Base-by-base conservation (phyloP, 2,329 filamentous ascomycete genomes). In the Rhexocercosporidium sp. region DNA sequence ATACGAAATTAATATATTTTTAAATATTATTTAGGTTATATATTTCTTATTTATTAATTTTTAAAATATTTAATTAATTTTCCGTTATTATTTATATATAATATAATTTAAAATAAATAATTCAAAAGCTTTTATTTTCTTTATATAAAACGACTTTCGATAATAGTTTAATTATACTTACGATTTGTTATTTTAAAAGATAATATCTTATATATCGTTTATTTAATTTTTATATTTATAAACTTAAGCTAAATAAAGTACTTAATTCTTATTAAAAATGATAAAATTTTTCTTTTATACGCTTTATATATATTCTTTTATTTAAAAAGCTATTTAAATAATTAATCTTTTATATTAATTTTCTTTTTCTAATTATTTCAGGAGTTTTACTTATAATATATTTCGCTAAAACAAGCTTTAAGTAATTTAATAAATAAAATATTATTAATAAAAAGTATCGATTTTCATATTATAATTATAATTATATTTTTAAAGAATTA, bases 121-220 rank as follows among this genome's bases (percentile, higher is more conserved):
- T 9, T 29, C 20, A 11, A 11, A 53, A 3, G 27, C 1, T 3
- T 16, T 16, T 14, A 4, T 53, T 11, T 27, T 53, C 4, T 11
- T 11, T 11, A 14, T 29, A n/a, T 14, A 53, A 12, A 25, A 53
- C n/a, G 25, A 20, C 20, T 14, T 53, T 29, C 14, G 6, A 53
- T 53, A 27, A 53, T 25, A 53, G 20, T 20, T 20, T 14, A 3
- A 14, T 18, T 25, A 18, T 47, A 60, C 53, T 61, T 41, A 70
- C 14, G 54, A 66, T 27, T 70, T 57, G 25, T 70, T 54, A 39
- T 16, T 64, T 56, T 49, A 69, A 16, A 66, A 29, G 14, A 69
- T 27, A 20, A 4, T 1, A 63, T 62, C 44, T 60, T 41, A 70
- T 25, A 66, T 11, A 18, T 62, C 49, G n/a, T 66, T 57, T 16